These are phyloP conservation scores for Paecilomyces dactylethromorphus DNA, from an alignment of 2,329 filamentous ascomycete genomes.

Conservation along the genomic window DNA sequence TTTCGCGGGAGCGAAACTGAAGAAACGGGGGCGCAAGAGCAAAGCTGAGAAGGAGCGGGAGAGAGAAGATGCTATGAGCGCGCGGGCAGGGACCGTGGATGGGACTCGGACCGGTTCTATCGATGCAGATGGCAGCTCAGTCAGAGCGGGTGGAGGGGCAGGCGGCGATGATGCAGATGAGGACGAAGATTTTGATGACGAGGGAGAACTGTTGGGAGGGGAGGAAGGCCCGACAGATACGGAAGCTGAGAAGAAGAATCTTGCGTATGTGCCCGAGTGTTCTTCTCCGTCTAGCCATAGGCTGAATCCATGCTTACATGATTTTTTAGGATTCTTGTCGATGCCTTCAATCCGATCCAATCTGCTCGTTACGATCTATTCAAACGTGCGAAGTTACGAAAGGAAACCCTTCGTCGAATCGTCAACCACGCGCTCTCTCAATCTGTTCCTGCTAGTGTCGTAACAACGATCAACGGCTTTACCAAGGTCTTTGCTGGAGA, in stretches of 20 bases:
- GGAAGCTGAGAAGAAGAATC: slow-evolving; percentile 46
- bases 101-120: slow-evolving; percentile 23
- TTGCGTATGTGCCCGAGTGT: slow-evolving; percentile 32
- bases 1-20: slow-evolving; percentile 20
- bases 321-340: slow-evolving; percentile 36
- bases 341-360: slow-evolving; percentile 42
- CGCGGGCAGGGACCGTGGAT: slow-evolving; percentile 15
- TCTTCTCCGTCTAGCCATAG: neutral
- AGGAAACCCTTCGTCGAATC: slow-evolving; percentile 47
- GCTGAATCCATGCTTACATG: slow-evolving; percentile 9
- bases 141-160: slow-evolving; percentile 29
- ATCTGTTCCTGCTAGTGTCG: slow-evolving; percentile 57
- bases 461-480: slow-evolving; percentile 58
- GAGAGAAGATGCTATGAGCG: slow-evolving; percentile 23
- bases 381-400: slow-evolving; percentile 44
- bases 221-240: slow-evolving; percentile 42
- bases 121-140: slow-evolving; percentile 25
- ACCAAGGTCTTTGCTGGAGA: slow-evolving; percentile 62
- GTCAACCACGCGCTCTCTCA: slow-evolving; percentile 63
- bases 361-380: slow-evolving; percentile 44
- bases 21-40: slow-evolving; percentile 32
- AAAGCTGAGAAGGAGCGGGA: slow-evolving; percentile 32
- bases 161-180: slow-evolving; percentile 43
- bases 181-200: slow-evolving; percentile 45
- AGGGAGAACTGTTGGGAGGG: slow-evolving; percentile 38